These are phyloP conservation scores for Colletotrichum echinochloae DNA, from an alignment of 2,329 filamentous ascomycete species.

Conservation along the genomic window DNA sequence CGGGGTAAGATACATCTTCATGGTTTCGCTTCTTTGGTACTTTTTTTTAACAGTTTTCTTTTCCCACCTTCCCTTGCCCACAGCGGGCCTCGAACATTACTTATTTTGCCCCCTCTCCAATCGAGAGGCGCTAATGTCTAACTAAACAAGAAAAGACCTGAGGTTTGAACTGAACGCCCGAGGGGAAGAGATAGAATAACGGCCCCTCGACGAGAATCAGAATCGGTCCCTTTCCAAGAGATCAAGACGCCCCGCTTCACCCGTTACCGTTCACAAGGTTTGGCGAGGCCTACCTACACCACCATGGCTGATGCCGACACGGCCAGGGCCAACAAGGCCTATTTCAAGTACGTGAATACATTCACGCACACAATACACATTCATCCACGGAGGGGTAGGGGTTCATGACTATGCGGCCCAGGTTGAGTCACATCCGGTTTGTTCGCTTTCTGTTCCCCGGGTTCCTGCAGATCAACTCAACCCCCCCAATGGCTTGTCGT, in stretches of 20 bases:
- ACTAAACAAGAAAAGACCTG: conserved; percentile 33
- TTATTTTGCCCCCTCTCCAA: conserved; percentile 7
- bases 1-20: neutral
- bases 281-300: neutral
- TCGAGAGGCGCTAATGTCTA: conserved; percentile 37
- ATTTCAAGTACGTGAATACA: conserved; percentile 39
- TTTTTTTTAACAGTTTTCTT: neutral
- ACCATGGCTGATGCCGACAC: conserved; percentile 26
- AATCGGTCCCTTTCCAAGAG: neutral
- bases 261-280: neutral
- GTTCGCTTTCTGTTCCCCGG: conserved; percentile 16
- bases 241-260: neutral
- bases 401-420: neutral
- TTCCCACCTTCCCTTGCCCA: neutral
- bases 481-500: neutral
- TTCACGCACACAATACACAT: no score
- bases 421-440: neutral
- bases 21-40: neutral
- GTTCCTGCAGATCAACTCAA: conserved; percentile 32
- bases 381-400: neutral
- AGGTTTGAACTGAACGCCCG: conserved; percentile 29
- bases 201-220: neutral
- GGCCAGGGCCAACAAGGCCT: conserved; percentile 39
- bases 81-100: neutral
- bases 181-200: neutral